Evolutionary conservation across 2,329 filamentous ascomycete genomes (phyloP), one percentile per base, ranked within the genome.

Genomic region (Aspergillus thermomutatus): DNA sequence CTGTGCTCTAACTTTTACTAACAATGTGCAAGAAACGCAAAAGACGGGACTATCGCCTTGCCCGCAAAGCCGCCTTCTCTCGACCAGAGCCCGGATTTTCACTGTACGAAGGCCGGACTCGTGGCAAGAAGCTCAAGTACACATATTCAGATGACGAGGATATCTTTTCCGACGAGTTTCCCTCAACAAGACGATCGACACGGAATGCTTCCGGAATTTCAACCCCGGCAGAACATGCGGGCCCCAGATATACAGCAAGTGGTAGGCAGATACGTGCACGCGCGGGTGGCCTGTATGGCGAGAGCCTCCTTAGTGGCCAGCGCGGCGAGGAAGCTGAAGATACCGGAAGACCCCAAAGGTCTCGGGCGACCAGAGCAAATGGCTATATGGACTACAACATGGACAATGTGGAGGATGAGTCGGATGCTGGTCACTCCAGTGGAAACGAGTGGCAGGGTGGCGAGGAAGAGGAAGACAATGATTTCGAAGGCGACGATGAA

Each of bases 91-190:
- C 89, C 9, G 92, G 92, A 4, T 95, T 93, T 71, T 97, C 92
- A 1, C 80, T 96, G 56, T 99, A 99, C 72, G 94, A 99, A 77
- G 94, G 94, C 50, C 90, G 94, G 53, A 99, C 95, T 4, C 87
- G 94, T 57, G 94, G 94, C 55, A 97, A 99, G 80, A 89, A 93
- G 59, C 89, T 96, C 77, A 95, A 92, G 74, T 99, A 99, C 70
- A 99, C 91, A 0, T 99, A 90, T 70, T 95, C 92, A 0, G 92
- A 97, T 52, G 91, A 95, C 25, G 91, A 95, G 64, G 88, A 88
- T 37, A 85, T 87, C 17, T 85, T 86, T 49, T 80, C 77, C 52
- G 83, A 72, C 71, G 92, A 79, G 58, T 77, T 78, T 19, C 84
- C 87, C 6, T 91, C 90, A 11, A 83, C 86, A 19, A 86, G 83